Percentiles rank a stretch among this genome's conserved stretches.
phyloP scores from a whole-genome alignment of 148 eudicot species.

The Rhododendron mucronatum region DNA sequence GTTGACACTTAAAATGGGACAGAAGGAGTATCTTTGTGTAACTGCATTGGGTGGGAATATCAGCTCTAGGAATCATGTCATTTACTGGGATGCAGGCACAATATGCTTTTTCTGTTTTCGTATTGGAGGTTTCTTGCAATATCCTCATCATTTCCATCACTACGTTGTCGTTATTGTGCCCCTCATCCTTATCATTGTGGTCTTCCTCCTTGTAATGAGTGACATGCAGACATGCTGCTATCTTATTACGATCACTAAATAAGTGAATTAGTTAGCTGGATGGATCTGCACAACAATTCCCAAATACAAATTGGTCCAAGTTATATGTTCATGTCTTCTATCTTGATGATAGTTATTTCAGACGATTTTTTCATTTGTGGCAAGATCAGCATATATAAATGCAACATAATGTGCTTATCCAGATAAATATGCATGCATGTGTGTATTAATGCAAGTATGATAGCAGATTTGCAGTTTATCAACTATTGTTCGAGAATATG shows the following conservation, averaged over 20 bases:
- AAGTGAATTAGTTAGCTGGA: background rate
- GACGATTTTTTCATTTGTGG: background rate
- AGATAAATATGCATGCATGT: background rate
- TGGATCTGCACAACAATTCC: background rate
- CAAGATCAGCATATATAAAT: conserved; percentile 6
- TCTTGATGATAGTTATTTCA: background rate
- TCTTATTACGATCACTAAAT: background rate
- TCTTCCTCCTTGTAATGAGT: background rate
- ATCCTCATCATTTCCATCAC: background rate
- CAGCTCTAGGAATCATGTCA: background rate
- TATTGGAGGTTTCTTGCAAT: background rate
- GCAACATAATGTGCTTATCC: conserved; percentile 5
- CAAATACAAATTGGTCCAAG: background rate
- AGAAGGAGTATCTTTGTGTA: background rate
- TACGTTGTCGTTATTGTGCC: background rate
- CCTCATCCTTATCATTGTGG: background rate
- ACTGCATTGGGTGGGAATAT: background rate
- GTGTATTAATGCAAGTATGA: background rate
- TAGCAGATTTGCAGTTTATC: conserved; percentile 87
- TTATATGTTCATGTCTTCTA: background rate
- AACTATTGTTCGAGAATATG: conserved; percentile 86
- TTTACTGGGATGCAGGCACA: background rate
- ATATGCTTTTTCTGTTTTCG: background rate
- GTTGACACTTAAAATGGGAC: no score
- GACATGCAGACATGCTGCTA: background rate